These are phyloP conservation scores for Mallotus repandus DNA, from an alignment of 441 rosid species.

Conservation along the genomic window DNA sequence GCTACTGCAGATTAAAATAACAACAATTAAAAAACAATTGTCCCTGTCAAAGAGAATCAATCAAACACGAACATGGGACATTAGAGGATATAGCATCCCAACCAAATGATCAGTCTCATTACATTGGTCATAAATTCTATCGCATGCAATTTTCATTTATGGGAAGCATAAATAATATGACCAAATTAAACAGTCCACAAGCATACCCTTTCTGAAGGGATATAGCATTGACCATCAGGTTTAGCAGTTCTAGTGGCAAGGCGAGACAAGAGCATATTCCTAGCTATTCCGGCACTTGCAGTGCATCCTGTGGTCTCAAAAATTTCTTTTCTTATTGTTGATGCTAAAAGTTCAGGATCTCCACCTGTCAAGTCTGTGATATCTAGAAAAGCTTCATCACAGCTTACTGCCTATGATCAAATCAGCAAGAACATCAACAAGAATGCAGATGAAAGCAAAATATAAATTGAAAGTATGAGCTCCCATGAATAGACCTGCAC, in stretches of 20 bases:
- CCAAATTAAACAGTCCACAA: constrained; percentile 5
- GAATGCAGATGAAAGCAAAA: constrained; percentile 15
- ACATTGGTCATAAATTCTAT: neutral
- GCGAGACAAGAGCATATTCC: constrained; percentile 96
- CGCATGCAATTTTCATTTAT: neutral
- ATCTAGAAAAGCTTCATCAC: constrained; percentile 96
- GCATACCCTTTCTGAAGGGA: constrained; percentile 61
- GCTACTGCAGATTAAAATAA: neutral
- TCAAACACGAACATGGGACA: neutral
- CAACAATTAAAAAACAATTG: neutral
- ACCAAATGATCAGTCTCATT: neutral
- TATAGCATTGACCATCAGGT: constrained; percentile 86
- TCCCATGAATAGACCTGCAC: constrained; percentile 61
- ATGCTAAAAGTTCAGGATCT: constrained; percentile 68
- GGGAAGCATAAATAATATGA: neutral
- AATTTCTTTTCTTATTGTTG: constrained; percentile 72
- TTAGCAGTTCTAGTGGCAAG: constrained; percentile 92
- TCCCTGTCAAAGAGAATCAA: neutral
- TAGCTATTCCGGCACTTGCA: constrained; percentile 88
- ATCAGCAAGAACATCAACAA: constrained; percentile 22
- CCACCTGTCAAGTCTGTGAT: constrained; percentile 45
- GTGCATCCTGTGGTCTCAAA: constrained; percentile 80
- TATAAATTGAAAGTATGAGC: constrained; percentile 14
- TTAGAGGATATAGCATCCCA: neutral
- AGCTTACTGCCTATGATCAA: constrained; percentile 78